A percentile compares a stretch with the other conserved stretches of the same genome.
These are phyloP conservation scores for Pichia nanzhaoensis DNA, from an alignment of 805 yeast species.

Conservation along the genomic window DNA sequence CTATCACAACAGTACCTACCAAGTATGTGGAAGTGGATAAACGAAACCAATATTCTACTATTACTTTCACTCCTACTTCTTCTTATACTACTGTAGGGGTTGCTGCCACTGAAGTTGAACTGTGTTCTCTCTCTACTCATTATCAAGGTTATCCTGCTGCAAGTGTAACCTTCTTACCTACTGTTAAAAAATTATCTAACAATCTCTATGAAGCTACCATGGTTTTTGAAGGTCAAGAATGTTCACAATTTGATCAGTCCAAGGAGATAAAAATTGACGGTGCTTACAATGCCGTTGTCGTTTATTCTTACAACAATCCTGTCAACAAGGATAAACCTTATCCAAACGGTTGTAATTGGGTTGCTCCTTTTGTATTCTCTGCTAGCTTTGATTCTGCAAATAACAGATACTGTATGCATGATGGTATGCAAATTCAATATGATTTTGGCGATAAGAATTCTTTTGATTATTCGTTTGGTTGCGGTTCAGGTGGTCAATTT, in stretches of 20 bases:
- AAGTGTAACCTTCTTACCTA: not conserved
- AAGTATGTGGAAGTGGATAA: too few relatives aligned
- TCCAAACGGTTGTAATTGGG: constrained; percentile 22
- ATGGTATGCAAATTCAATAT: constrained; percentile 24
- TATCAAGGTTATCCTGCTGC: not conserved
- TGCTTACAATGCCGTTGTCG: constrained; percentile 17
- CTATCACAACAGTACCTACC: too few relatives aligned
- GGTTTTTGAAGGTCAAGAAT: constrained; percentile 25
- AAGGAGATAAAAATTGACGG: constrained; percentile 24
- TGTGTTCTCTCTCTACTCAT: not conserved
- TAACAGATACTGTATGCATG: constrained; percentile 13
- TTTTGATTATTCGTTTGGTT: constrained; percentile 23
- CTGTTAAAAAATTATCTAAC: not conserved
- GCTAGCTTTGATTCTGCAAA: not conserved
- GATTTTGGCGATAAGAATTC: constrained; percentile 18
- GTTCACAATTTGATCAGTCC: constrained; percentile 27
- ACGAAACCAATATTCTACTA: not conserved
- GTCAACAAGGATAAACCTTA: constrained; percentile 7
- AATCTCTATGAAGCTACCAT: constrained; percentile 1
- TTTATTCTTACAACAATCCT: constrained; percentile 20
- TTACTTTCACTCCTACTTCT: not conserved
- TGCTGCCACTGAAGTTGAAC: not conserved
- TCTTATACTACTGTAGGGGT: not conserved
- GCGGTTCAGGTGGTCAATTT: constrained; percentile 13
- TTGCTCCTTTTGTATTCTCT: constrained; percentile 20